Base-by-base conservation (phyloP, 148 eudicot species). In the Agrostemma githago region DNA sequence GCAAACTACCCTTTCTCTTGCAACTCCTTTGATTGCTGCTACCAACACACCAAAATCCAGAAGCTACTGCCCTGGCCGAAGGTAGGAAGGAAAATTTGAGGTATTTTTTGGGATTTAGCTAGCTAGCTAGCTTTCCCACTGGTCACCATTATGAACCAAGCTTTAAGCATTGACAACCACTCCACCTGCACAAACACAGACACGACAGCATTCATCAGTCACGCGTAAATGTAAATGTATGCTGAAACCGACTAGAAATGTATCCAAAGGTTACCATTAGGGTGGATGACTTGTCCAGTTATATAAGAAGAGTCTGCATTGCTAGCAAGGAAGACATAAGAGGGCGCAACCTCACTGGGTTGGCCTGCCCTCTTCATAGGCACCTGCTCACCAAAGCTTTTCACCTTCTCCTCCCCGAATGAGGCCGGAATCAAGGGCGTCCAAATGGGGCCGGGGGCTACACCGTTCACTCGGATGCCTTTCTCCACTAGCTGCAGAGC, bases 361-460 rank as follows among this genome's bases (percentile, higher is more conserved):
- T 92, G 93, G 3, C 89, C 93, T 12, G 90, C 97, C 79, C 97
- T 88, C 71, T 84, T 79, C 93, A 92, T 87, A 0, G 97, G 96
- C 76, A 90, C 93, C 40, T 87, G 78, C 0, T 75, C 43, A 48
- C 97, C 96, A 8, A 90, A 90, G 17, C 64, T 79, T 54, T 82
- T 76, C 34, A 72, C 75, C 75, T 88, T 78, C 11, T 92, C 89
- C 71, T 86, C 86, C 4, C 26, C 74, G 71, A 90, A 89, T 0
- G 96, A 90, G 2, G 98, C 83, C 4, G 92, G 92, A 40, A 88
- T 89, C 71, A 92, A 66, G 0, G 96, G 97, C 1, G 96, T 92
- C 96, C 96, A 90, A 6, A 89, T 79, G 0, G 98, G 98, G 0
- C 93, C 96, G 0, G 98, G 98, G 2, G 97, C 93, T 1, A 90